phyloP scores from a whole-genome alignment of 371 early-diverging fungal genomes.

The Caulochytrium protostelioides region DNA sequence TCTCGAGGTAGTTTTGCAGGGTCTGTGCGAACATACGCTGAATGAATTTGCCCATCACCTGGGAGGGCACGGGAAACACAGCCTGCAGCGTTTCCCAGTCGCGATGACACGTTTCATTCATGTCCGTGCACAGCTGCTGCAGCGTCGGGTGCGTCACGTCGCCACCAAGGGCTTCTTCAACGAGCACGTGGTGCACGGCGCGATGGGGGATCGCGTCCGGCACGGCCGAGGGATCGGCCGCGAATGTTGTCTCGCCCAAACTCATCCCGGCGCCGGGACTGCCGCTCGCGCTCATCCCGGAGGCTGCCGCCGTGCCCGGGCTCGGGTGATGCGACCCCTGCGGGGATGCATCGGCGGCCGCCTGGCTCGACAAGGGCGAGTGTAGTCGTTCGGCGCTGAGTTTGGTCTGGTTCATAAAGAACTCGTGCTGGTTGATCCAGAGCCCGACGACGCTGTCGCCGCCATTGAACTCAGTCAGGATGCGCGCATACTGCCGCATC shows the following conservation, averaged over 20 bases:
- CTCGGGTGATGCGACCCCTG: too few species aligned
- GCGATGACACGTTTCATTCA: constrained; percentile 47
- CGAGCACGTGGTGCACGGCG: too few species aligned
- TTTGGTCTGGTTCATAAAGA: constrained; percentile 65
- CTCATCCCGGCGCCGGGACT: too few species aligned
- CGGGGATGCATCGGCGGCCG: too few species aligned
- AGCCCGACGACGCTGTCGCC: constrained; percentile 78
- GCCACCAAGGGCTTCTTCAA: not conserved
- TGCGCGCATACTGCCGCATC: constrained; percentile 65
- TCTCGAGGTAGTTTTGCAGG: constrained; percentile 67
- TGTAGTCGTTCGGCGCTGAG: too few species aligned
- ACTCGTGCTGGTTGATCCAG: constrained; percentile 89
- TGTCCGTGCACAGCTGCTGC: constrained; percentile 56
- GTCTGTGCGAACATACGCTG: constrained; percentile 89
- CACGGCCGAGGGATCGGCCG: too few species aligned
- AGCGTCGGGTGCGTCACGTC: constrained; percentile 42
- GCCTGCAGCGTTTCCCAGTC: constrained; percentile 73
- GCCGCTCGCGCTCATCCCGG: too few species aligned
- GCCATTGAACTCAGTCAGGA: constrained; percentile 81
- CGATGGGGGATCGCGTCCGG: too few species aligned
- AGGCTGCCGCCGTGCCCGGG: too few species aligned
- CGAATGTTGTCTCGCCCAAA: too few species aligned
- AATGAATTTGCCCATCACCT: constrained; percentile 74
- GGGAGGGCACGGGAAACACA: constrained; percentile 79
- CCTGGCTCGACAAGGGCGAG: too few species aligned